Conservation (phyloP, 495 filamentous ascomycete species). For the Aspergillus biplanus region DNA sequence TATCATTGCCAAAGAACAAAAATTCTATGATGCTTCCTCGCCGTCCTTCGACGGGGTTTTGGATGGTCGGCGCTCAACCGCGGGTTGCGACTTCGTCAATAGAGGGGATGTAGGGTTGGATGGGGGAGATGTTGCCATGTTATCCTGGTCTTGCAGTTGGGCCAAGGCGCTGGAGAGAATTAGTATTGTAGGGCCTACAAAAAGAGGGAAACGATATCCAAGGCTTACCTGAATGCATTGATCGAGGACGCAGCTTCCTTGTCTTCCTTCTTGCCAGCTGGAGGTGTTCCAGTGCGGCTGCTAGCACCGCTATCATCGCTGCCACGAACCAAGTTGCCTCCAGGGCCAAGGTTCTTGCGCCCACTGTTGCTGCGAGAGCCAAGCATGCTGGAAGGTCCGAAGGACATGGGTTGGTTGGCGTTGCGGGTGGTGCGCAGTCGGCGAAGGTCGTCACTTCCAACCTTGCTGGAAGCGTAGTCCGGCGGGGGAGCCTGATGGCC, state of each 20-base stretch:
- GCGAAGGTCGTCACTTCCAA: slow-evolving; percentile 87
- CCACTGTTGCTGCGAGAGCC: slow-evolving; percentile 81
- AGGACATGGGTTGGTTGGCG: slow-evolving; percentile 60
- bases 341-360: slow-evolving; percentile 71
- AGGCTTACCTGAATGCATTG: slow-evolving; percentile 85
- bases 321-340: slow-evolving; percentile 67
- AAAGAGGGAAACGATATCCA: background rate
- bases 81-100: slow-evolving; percentile 56
- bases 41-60: slow-evolving; percentile 55
- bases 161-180: slow-evolving; percentile 57
- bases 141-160: slow-evolving; percentile 57
- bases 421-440: slow-evolving; percentile 70
- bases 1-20: slow-evolving; percentile 46
- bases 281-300: slow-evolving; percentile 86
- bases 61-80: slow-evolving; percentile 49
- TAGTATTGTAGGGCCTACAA: slow-evolving; percentile 24
- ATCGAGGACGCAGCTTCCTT: slow-evolving; percentile 68
- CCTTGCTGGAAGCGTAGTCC: slow-evolving; percentile 74
- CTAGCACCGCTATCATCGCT: slow-evolving; percentile 81
- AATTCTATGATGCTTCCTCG: slow-evolving; percentile 51
- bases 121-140: slow-evolving; percentile 61
- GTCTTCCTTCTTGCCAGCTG: slow-evolving; percentile 67
- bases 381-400: slow-evolving; percentile 82
- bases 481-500: slow-evolving; percentile 65
- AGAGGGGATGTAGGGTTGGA: slow-evolving; percentile 62